Percentiles rank a stretch among this genome's conserved stretches.
phyloP scores from a whole-genome alignment of 78 protist species.

The Parvularia atlantis region DNA sequence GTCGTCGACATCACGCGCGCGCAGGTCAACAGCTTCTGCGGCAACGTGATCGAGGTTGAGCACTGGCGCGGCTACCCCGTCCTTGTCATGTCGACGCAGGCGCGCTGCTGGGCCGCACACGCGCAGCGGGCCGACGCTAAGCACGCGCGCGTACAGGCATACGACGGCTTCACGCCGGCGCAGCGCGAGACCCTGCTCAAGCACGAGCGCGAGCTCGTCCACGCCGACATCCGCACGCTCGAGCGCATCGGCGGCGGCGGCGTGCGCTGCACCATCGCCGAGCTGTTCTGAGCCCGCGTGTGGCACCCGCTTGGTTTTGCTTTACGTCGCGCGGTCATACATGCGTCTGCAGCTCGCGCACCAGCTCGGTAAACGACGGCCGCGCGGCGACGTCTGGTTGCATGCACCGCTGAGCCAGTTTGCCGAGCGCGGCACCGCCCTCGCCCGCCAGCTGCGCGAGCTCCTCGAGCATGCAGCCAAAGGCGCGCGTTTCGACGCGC shows the following conservation, averaged over 20 bases:
- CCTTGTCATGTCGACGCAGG: neutral
- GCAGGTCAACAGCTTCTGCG: conserved; percentile 19
- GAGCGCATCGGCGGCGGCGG: conserved; percentile 31
- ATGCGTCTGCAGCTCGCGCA: too few relatives aligned
- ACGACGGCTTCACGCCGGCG: conserved; percentile 6
- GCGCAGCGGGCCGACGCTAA: too few relatives aligned
- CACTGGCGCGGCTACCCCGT: neutral
- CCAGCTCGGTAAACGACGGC: too few relatives aligned
- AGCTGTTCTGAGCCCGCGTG: conserved; percentile 22
- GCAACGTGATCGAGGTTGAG: conserved; percentile 26
- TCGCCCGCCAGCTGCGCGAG: too few relatives aligned
- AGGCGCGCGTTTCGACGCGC: too few relatives aligned
- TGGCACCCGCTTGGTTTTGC: too few relatives aligned
- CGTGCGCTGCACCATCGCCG: conserved; percentile 22
- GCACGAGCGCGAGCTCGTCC: neutral
- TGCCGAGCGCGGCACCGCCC: too few relatives aligned
- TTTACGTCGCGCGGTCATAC: too few relatives aligned
- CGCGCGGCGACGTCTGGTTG: too few relatives aligned
- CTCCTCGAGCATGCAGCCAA: too few relatives aligned
- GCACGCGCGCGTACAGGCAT: neutral
- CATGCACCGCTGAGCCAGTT: too few relatives aligned
- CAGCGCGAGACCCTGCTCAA: neutral
- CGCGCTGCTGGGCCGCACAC: too few relatives aligned
- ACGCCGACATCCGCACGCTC: conserved; percentile 8
- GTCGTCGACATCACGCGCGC: conserved; percentile 16